phyloP scores from a whole-genome alignment of 2,329 filamentous ascomycete genomes.

The Cytospora chrysosperma region DNA sequence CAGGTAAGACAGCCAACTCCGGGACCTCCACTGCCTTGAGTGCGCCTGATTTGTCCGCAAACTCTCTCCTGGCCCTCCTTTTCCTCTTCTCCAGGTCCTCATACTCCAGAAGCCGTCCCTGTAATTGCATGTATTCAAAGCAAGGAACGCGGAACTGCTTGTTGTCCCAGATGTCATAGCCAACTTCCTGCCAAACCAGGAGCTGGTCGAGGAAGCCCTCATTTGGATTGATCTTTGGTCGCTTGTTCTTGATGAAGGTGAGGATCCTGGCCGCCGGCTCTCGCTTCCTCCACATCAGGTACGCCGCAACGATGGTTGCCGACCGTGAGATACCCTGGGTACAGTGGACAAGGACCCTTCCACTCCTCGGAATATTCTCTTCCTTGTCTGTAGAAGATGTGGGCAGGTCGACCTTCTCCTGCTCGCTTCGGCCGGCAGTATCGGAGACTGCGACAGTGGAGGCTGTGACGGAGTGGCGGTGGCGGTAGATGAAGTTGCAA shows the following conservation, averaged over 20 bases:
- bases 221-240: constrained; percentile 24
- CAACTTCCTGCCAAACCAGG: constrained; percentile 26
- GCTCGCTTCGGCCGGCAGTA: neutral
- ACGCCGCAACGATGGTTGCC: constrained; percentile 26
- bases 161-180: constrained; percentile 26
- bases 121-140: neutral
- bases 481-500: constrained; percentile 28
- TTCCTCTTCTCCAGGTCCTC: neutral
- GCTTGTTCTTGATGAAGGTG: constrained; percentile 19
- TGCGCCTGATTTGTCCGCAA: neutral
- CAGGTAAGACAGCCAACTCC: neutral
- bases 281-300: constrained; percentile 28
- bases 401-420: neutral
- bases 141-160: neutral
- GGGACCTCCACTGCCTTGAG: neutral
- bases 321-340: constrained; percentile 31
- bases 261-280: constrained; percentile 7
- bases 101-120: neutral
- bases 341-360: constrained; percentile 29
- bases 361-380: neutral
- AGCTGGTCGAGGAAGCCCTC: constrained; percentile 28
- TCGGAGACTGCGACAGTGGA: neutral
- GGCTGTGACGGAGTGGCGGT: neutral
- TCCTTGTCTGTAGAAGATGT: neutral
- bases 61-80: neutral